These are phyloP conservation scores for Zoysia japonica DNA, from an alignment of 176 grass and related monocot species.

Conservation along the genomic window DNA sequence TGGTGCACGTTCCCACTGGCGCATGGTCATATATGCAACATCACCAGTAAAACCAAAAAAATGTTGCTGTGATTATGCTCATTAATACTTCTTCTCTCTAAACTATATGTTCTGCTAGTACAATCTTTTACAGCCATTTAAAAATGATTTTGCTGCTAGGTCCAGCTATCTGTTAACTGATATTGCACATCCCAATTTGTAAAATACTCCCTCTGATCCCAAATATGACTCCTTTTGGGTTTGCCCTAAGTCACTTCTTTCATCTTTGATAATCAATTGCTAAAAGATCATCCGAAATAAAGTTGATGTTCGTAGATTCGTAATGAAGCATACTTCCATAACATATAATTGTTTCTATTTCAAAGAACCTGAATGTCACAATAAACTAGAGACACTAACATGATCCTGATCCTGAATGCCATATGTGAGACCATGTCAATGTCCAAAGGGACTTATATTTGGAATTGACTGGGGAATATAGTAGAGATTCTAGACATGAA, in stretches of 20 bases:
- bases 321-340: neutral
- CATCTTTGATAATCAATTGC: neutral
- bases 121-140: neutral
- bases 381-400: no score
- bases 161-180: constrained; percentile 20
- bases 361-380: neutral
- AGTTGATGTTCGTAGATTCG: neutral
- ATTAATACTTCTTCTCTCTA: neutral
- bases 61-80: neutral
- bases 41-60: constrained; percentile 4
- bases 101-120: constrained; percentile 26
- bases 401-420: neutral
- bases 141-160: constrained; percentile 7
- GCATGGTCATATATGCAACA: neutral
- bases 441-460: neutral
- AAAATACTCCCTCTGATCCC: neutral
- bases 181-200: neutral
- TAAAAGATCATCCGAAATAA: neutral
- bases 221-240: neutral
- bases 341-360: neutral
- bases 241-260: neutral
- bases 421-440: neutral
- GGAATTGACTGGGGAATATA: neutral
- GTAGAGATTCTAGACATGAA: neutral
- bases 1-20: no score